Evolutionary conservation across 179 eudicot species (phyloP).

Genomic region (Nepenthes alata): DNA sequence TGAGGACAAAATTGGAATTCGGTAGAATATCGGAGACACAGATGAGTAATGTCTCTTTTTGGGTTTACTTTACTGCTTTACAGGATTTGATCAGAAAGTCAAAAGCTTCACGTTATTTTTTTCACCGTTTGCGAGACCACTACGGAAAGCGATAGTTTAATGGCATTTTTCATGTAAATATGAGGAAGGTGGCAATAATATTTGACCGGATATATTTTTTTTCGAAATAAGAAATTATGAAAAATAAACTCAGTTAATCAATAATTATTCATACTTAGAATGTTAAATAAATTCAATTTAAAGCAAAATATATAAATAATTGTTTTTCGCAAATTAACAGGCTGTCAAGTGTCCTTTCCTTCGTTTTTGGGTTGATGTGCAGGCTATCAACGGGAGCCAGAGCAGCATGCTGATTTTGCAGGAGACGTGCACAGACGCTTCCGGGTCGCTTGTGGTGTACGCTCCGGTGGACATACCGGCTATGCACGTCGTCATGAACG

Average conservation of each 20-base stretch:
- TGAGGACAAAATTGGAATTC: slow-evolving; percentile 22
- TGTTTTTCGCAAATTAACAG: too few species aligned
- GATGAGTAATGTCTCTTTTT: neutral
- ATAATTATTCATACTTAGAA: too few species aligned
- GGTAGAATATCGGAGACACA: slow-evolving; percentile 15
- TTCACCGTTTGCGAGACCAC: too few species aligned
- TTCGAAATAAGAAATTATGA: neutral
- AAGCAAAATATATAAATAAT: too few species aligned
- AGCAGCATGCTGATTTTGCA: slow-evolving; percentile 93
- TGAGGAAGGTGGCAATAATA: too few species aligned
- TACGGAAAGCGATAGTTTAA: too few species aligned
- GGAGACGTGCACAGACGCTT: slow-evolving; percentile 81
- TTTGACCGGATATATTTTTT: neutral
- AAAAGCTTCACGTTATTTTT: too few species aligned
- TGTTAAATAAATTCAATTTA: too few species aligned
- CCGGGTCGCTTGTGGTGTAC: slow-evolving; percentile 91
- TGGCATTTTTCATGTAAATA: neutral
- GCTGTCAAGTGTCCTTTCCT: neutral
- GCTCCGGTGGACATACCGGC: slow-evolving; percentile 96
- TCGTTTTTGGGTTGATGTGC: neutral
- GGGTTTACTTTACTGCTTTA: too few species aligned
- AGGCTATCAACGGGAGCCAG: slow-evolving; percentile 86
- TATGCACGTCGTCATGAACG: slow-evolving; percentile 94
- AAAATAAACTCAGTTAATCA: too few species aligned
- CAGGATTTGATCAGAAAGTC: too few species aligned